These are phyloP conservation scores for Aspergillus sp. DNA, from an alignment of 2,329 filamentous ascomycete species.

Conservation along the genomic window DNA sequence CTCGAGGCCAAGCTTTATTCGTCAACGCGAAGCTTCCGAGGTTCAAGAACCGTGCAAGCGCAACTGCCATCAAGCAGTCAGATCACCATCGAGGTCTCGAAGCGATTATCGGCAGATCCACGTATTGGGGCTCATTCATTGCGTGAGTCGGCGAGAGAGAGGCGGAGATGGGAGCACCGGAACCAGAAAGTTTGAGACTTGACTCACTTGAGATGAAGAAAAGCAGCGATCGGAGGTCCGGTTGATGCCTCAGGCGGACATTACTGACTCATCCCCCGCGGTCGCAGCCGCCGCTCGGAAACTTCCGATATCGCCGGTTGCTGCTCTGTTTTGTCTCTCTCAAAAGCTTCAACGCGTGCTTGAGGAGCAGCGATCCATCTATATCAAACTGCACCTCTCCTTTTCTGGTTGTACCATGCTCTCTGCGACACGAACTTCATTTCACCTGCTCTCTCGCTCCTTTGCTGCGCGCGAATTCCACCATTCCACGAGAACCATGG, in stretches of 20 bases:
- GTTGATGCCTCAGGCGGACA: not conserved
- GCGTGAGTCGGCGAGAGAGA: not conserved
- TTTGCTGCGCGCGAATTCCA: not conserved
- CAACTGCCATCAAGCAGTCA: too few species aligned
- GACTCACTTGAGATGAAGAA: not conserved
- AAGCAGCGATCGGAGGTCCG: not conserved
- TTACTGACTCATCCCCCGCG: not conserved
- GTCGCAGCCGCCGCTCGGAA: not conserved
- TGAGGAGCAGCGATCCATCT: not conserved
- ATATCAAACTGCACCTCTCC: not conserved
- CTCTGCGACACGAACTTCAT: not conserved
- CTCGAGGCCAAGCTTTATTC: not conserved
- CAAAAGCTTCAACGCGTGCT: not conserved
- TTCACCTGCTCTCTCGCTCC: not conserved
- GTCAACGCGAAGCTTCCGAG: not conserved
- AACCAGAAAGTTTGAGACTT: not conserved
- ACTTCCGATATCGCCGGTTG: not conserved
- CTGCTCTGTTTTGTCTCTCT: not conserved
- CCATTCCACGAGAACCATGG: conserved; percentile 1
- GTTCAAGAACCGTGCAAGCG: not conserved
- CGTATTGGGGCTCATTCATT: too few species aligned
- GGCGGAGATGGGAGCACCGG: not conserved
- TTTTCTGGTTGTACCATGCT: not conserved
- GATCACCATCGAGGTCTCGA: too few species aligned
- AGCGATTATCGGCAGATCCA: too few species aligned